Percentiles rank a stretch among this genome's conserved stretches.
These are phyloP conservation scores for Xylariaceae sp. DNA, from an alignment of 2,329 filamentous ascomycete species.

Conservation along the genomic window DNA sequence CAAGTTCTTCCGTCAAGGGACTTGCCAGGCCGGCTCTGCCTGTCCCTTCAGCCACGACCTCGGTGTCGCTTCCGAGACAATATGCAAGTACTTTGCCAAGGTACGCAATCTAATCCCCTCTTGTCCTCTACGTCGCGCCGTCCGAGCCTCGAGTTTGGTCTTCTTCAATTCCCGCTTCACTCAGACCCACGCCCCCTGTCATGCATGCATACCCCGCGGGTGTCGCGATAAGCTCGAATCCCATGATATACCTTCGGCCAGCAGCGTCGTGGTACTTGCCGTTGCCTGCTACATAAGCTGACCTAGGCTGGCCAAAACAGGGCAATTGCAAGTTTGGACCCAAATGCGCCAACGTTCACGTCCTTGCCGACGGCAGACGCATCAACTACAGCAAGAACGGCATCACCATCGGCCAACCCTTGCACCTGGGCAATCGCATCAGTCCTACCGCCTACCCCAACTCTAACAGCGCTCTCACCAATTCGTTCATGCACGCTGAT, in stretches of 20 bases:
- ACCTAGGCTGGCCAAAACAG: conserved; percentile 46
- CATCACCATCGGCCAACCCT: conserved; percentile 60
- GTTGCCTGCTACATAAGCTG: conserved; percentile 11
- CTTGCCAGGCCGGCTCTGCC: conserved; percentile 91
- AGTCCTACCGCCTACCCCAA: conserved; percentile 60
- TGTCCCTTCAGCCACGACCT: conserved; percentile 97
- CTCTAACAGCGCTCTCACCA: conserved; percentile 68
- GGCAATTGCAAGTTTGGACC: conserved; percentile 99
- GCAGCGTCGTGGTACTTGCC: neutral
- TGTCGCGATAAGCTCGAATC: too few species aligned
- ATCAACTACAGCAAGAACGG: conserved; percentile 76
- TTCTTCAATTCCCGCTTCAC: neutral
- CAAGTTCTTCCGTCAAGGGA: conserved; percentile 98
- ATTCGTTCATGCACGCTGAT: conserved; percentile 65
- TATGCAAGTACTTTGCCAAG: conserved; percentile 99
- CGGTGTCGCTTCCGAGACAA: conserved; percentile 77
- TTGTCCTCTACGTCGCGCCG: too few species aligned
- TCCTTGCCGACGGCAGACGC: conserved; percentile 87
- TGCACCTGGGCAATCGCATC: conserved; percentile 65
- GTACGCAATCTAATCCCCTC: conserved; percentile 46
- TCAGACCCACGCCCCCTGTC: too few species aligned
- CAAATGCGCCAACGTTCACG: conserved; percentile 95
- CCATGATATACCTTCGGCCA: too few species aligned
- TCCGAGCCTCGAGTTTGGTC: neutral
- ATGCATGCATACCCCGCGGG: too few species aligned